A percentile compares a stretch with the other conserved stretches of the same genome.
Conservation (phyloP, 805 yeast species). For the Ogataea pini region DNA sequence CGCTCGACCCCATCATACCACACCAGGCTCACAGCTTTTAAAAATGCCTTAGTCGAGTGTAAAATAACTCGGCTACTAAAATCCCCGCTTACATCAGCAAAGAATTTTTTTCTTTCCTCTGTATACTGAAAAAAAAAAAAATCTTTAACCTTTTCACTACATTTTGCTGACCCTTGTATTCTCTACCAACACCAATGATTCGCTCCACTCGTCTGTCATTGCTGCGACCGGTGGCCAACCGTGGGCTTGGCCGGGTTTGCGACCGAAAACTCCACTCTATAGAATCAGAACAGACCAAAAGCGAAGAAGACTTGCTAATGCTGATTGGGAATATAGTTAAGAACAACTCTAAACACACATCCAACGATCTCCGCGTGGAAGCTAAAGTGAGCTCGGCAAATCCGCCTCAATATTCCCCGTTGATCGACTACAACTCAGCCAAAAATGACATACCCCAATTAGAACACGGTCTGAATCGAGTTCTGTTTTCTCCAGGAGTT, state of each 20-base stretch:
- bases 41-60: too few relatives aligned
- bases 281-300: background rate
- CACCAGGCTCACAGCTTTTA: too few relatives aligned
- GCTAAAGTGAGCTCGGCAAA: background rate
- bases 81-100: too few relatives aligned
- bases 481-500: slow-evolving; percentile 77
- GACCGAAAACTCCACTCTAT: background rate
- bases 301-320: background rate
- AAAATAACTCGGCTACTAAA: too few relatives aligned
- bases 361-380: background rate
- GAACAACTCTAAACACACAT: background rate
- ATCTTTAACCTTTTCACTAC: background rate
- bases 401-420: slow-evolving; percentile 20
- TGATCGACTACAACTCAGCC: slow-evolving; percentile 18
- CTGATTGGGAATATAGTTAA: background rate
- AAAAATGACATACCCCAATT: slow-evolving; percentile 49
- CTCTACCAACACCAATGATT: background rate
- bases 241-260: too few relatives aligned
- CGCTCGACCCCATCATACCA: too few relatives aligned
- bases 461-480: slow-evolving; percentile 67
- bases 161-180: background rate
- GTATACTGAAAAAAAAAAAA: background rate
- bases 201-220: background rate
- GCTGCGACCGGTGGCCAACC: too few relatives aligned
- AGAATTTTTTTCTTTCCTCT: too few relatives aligned